Conservation (phyloP, 495 filamentous ascomycete genomes). For the Entonaema liquescens region DNA sequence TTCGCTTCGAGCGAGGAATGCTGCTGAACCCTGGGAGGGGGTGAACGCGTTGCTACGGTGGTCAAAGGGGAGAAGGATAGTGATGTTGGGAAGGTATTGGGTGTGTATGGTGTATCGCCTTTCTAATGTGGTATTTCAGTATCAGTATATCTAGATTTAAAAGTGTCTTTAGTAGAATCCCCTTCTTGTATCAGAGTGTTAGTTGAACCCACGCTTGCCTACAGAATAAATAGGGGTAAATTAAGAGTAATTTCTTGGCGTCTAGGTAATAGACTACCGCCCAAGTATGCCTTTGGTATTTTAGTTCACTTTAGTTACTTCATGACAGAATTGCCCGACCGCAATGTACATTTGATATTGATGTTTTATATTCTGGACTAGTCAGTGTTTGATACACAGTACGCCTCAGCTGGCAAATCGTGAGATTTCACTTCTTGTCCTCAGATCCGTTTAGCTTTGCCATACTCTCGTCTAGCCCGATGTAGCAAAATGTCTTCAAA, state of each 20-base stretch:
- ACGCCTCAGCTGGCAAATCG: not conserved
- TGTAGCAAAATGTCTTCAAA: not conserved
- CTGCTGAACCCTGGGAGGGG: slow-evolving; percentile 43
- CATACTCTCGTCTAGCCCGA: not conserved
- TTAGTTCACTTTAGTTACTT: not conserved
- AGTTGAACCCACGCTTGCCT: too few relatives aligned
- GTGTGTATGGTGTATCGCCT: slow-evolving; percentile 42
- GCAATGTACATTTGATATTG: not conserved
- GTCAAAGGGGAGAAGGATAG: slow-evolving; percentile 46
- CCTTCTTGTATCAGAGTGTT: too few relatives aligned
- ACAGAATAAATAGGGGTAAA: not conserved
- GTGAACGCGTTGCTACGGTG: slow-evolving; percentile 40
- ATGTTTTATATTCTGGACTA: not conserved
- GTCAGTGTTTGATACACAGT: not conserved
- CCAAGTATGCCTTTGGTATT: not conserved
- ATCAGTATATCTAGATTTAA: too few relatives aligned
- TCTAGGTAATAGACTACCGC: not conserved
- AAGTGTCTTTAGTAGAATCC: too few relatives aligned
- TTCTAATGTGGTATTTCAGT: slow-evolving; percentile 3
- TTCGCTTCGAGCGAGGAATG: slow-evolving; percentile 40
- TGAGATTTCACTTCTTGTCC: not conserved
- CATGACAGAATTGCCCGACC: not conserved
- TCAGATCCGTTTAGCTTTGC: not conserved
- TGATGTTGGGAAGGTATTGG: slow-evolving; percentile 43
- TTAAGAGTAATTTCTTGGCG: not conserved